These are phyloP conservation scores for Mucor sp. DNA, from an alignment of 371 early-diverging fungal species.

Conservation along the genomic window DNA sequence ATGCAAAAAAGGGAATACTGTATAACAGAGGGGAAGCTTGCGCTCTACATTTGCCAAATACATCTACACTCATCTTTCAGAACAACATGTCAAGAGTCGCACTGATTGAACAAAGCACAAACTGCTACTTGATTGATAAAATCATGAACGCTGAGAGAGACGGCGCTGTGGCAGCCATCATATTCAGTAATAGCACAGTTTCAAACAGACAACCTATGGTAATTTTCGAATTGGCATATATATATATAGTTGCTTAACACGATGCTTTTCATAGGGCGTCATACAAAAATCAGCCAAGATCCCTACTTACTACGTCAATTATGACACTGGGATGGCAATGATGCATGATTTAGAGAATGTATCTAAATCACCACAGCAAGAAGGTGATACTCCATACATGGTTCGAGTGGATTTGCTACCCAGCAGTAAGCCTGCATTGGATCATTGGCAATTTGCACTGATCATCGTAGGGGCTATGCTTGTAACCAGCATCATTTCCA, in stretches of 20 bases:
- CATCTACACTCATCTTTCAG: background rate
- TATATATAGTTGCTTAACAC: background rate
- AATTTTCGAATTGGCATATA: background rate
- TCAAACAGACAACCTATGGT: background rate
- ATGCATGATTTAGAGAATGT: constrained; percentile 19
- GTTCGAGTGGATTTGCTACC: constrained; percentile 34
- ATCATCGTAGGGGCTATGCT: constrained; percentile 47
- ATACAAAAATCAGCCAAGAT: constrained; percentile 27
- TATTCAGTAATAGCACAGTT: constrained; percentile 30
- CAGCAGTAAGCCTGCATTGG: constrained; percentile 20
- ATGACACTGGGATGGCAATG: constrained; percentile 21
- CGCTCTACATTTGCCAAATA: background rate
- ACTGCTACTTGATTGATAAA: constrained; percentile 33
- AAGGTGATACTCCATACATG: constrained; percentile 1
- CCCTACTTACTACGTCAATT: constrained; percentile 32
- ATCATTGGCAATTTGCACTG: constrained; percentile 57
- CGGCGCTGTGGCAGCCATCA: constrained; percentile 34
- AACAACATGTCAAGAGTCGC: constrained; percentile 26
- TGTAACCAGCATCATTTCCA: constrained; percentile 35
- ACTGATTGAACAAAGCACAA: constrained; percentile 23
- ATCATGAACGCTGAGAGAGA: constrained; percentile 29
- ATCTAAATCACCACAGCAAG: background rate
- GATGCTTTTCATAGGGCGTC: constrained; percentile 15
- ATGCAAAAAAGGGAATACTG: constrained; percentile 9
- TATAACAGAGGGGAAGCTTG: constrained; percentile 18